Evolutionary conservation across 257 asterid genomes (phyloP).

Genomic region (Primulina eburnea): DNA sequence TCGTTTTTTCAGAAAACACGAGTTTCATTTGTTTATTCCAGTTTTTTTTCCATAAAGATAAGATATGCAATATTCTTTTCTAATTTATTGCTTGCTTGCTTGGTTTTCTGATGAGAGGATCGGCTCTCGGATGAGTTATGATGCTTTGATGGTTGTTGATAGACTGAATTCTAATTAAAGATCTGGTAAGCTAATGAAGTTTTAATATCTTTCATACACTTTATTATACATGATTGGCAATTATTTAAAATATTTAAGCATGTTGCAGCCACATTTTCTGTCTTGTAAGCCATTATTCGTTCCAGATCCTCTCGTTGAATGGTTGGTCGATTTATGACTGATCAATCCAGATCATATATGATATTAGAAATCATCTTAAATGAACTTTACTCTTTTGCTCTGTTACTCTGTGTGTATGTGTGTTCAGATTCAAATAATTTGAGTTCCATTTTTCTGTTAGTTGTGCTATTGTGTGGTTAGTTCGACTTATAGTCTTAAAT

Average conservation of each 20-base stretch:
- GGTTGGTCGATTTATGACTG: background rate
- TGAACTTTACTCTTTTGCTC: background rate
- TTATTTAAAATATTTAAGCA: background rate
- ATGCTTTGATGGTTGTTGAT: background rate
- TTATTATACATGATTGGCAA: background rate
- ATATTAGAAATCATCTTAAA: background rate
- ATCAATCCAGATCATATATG: background rate
- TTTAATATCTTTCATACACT: background rate
- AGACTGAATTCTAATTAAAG: background rate
- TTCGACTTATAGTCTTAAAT: background rate
- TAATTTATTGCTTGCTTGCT: too few species aligned
- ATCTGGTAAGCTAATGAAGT: conserved; percentile 6
- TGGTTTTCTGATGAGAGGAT: conserved; percentile 1
- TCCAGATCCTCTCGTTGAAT: background rate
- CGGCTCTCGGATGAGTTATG: background rate
- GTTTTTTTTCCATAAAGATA: background rate
- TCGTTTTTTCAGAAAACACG: background rate
- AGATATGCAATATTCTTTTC: background rate
- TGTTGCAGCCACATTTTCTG: background rate
- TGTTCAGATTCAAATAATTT: background rate
- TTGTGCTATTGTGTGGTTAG: background rate
- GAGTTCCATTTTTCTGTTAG: background rate
- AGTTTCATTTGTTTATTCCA: background rate
- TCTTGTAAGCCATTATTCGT: background rate
- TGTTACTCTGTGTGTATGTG: background rate